Evolutionary conservation across 2,329 filamentous ascomycete species (phyloP).

Genomic region (Colletotrichum karsti): DNA sequence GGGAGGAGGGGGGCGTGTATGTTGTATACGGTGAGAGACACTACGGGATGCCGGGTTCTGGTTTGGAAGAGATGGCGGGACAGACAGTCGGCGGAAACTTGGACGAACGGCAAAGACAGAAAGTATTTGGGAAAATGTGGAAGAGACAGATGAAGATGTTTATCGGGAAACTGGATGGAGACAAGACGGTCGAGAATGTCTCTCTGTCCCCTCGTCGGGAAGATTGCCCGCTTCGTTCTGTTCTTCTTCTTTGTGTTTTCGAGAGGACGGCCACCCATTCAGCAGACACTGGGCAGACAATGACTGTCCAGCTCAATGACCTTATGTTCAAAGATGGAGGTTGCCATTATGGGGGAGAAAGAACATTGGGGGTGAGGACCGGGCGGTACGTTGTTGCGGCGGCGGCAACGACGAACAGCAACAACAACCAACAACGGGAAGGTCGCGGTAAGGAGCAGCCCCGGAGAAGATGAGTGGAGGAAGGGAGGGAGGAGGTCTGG

Average conservation of each 20-base stretch:
- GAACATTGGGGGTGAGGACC: slow-evolving; percentile 19
- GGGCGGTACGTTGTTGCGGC: slow-evolving; percentile 3
- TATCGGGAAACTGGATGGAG: slow-evolving; percentile 18
- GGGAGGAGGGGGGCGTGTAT: not conserved
- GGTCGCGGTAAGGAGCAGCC: not conserved
- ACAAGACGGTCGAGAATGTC: slow-evolving; percentile 13
- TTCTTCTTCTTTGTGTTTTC: slow-evolving; percentile 17
- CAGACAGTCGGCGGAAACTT: slow-evolving; percentile 5
- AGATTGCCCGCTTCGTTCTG: slow-evolving; percentile 19
- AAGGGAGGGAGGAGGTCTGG: not conserved
- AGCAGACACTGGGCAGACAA: slow-evolving; percentile 29
- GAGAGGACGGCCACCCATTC: slow-evolving; percentile 10
- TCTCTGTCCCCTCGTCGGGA: slow-evolving; percentile 1
- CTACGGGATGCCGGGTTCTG: slow-evolving; percentile 12
- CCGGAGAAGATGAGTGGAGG: slow-evolving; percentile 7
- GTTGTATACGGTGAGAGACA: slow-evolving; percentile 24
- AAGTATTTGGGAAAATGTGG: not conserved
- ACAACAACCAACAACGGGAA: slow-evolving; percentile 4
- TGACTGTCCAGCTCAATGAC: slow-evolving; percentile 31
- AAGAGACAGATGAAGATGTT: slow-evolving; percentile 15
- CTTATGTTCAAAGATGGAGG: slow-evolving; percentile 29
- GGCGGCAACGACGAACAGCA: not conserved
- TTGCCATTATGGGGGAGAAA: slow-evolving; percentile 27
- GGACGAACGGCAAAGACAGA: slow-evolving; percentile 1
- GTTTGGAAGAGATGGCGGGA: not conserved